These are phyloP conservation scores for Penicillium sp. DNA, from an alignment of 2,329 filamentous ascomycete genomes.

Conservation along the genomic window DNA sequence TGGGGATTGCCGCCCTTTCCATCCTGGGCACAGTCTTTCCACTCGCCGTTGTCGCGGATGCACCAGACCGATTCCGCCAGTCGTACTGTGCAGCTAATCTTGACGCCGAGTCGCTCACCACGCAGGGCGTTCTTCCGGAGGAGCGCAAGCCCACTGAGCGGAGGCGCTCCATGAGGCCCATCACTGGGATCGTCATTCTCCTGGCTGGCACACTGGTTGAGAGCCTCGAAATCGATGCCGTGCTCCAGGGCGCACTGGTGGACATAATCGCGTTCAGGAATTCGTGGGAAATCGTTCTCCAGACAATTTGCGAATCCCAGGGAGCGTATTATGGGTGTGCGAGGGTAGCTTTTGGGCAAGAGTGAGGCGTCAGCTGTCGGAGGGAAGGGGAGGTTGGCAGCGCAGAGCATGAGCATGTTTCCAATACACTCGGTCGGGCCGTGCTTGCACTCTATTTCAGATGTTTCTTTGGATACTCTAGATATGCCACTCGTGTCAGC, in stretches of 20 bases:
- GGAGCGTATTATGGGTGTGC: conserved; percentile 70
- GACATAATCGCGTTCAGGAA: conserved; percentile 74
- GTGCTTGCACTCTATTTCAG: conserved; percentile 84
- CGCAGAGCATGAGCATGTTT: conserved; percentile 92
- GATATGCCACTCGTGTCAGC: too few species aligned
- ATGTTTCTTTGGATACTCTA: conserved; percentile 67
- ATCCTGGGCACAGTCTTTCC: conserved; percentile 73
- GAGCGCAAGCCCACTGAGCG: conserved; percentile 48
- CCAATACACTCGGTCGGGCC: conserved; percentile 88
- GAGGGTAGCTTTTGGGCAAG: conserved; percentile 57
- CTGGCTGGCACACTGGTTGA: conserved; percentile 78
- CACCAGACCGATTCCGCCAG: conserved; percentile 79
- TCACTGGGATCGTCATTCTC: conserved; percentile 66
- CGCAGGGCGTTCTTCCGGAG: conserved; percentile 51
- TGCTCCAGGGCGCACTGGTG: conserved; percentile 88
- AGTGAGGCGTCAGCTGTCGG: conserved; percentile 19
- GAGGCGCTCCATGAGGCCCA: conserved; percentile 60
- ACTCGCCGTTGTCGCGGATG: conserved; percentile 72
- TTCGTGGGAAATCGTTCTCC: conserved; percentile 68
- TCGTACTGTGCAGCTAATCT: conserved; percentile 73
- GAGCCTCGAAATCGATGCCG: conserved; percentile 73
- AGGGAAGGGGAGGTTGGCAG: conserved; percentile 60
- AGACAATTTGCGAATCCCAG: conserved; percentile 94
- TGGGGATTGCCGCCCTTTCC: conserved; percentile 49
- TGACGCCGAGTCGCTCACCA: conserved; percentile 59